Conservation (phyloP, 202 grass and related monocot genomes). For the Zoysia matrella region DNA sequence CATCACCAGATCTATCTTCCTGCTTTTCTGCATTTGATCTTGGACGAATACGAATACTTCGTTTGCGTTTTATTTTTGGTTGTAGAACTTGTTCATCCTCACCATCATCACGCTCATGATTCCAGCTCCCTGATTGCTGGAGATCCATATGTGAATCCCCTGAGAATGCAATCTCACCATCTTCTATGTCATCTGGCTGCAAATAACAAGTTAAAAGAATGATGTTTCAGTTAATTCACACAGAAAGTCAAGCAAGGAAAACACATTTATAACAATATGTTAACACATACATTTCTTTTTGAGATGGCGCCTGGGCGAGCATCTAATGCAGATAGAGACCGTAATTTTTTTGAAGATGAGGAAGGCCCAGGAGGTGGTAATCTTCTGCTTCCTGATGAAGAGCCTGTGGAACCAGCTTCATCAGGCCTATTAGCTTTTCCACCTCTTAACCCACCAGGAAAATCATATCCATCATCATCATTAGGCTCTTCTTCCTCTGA, state of each 20-base stretch:
- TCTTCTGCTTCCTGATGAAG: conserved; percentile 90
- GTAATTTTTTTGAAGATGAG: conserved; percentile 87
- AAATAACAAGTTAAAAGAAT: conserved; percentile 40
- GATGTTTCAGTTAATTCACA: conserved; percentile 29
- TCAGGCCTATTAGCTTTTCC: conserved; percentile 55
- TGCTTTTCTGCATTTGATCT: conserved; percentile 66
- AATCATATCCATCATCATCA: conserved; percentile 52
- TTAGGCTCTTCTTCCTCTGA: conserved; percentile 61
- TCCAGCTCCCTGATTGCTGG: conserved; percentile 79
- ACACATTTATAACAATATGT: conserved; percentile 28
- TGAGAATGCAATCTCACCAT: conserved; percentile 96
- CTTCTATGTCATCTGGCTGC: conserved; percentile 91
- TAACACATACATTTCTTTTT: conserved; percentile 69
- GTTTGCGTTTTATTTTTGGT: conserved; percentile 86
- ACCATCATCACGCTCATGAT: conserved; percentile 81
- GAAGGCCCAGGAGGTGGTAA: conserved; percentile 72
- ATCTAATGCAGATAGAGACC: conserved; percentile 90
- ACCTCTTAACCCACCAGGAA: conserved; percentile 45
- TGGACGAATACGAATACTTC: conserved; percentile 81
- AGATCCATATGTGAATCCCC: conserved; percentile 86
- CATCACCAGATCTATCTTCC: conserved; percentile 68
- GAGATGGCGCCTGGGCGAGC: conserved; percentile 62
- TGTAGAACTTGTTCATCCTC: conserved; percentile 92
- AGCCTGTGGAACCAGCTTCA: conserved; percentile 83
- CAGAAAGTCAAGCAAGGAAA: conserved; percentile 7